phyloP scores from a whole-genome alignment of 352 stramenopile genomes.

The Pythium rishiriense region DNA sequence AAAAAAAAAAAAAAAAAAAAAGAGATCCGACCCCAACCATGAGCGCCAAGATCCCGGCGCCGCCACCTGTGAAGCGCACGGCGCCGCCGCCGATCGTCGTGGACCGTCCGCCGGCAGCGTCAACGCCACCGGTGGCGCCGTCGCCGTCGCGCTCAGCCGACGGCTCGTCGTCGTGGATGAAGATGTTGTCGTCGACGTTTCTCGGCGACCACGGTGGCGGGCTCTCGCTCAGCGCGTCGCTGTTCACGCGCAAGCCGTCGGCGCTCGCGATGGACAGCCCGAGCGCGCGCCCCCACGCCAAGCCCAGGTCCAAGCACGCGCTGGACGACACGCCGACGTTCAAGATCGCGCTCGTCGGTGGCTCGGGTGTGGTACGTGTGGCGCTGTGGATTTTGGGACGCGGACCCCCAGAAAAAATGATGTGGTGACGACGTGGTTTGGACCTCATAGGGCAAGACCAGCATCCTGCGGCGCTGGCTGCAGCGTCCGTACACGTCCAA shows the following conservation, averaged over 20 bases:
- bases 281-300: slow-evolving; percentile 24
- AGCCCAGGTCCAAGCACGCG: slow-evolving; percentile 30
- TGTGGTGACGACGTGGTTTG: neutral
- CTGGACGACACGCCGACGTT: slow-evolving; percentile 57
- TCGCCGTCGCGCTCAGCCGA: slow-evolving; percentile 6
- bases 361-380: slow-evolving; percentile 68
- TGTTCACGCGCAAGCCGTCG: slow-evolving; percentile 43
- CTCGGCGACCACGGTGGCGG: slow-evolving; percentile 42
- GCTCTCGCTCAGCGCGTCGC: slow-evolving; percentile 26
- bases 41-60: too few species aligned
- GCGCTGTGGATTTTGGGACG: too few species aligned
- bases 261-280: slow-evolving; percentile 16
- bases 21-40: too few species aligned
- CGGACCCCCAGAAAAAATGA: too few species aligned
- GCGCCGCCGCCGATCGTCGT: slow-evolving; percentile 14
- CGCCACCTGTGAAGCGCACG: slow-evolving; percentile 1
- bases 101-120: neutral
- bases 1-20: too few species aligned
- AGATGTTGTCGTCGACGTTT: slow-evolving; percentile 83
- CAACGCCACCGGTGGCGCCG: neutral
- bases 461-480: slow-evolving; percentile 75
- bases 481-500: slow-evolving; percentile 66
- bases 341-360: slow-evolving; percentile 84
- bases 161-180: slow-evolving; percentile 59
- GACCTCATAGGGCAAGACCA: slow-evolving; percentile 66